Conservation (phyloP, 306 rosid species). For the Datisca glomerata region DNA sequence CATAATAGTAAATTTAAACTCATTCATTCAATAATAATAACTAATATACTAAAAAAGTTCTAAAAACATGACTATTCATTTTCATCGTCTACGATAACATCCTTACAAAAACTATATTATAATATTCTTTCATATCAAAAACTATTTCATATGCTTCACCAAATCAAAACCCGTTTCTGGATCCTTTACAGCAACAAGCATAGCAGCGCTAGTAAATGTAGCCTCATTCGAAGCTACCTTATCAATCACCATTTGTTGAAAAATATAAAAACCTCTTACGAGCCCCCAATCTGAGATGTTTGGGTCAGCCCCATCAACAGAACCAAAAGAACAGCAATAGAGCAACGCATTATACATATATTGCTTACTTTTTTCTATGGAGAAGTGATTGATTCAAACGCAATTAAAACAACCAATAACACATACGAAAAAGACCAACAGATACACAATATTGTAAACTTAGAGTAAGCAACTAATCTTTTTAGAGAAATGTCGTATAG, state of each 20-base stretch:
- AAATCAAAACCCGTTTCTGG: slow-evolving; percentile 79
- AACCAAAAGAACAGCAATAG: slow-evolving; percentile 38
- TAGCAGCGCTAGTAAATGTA: slow-evolving; percentile 68
- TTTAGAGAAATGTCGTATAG: no score
- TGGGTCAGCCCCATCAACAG: slow-evolving; percentile 8
- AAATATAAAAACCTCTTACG: slow-evolving; percentile 66
- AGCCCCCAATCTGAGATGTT: slow-evolving; percentile 16
- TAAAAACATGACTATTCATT: no score
- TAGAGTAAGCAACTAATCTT: no score
- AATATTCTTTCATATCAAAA: no score
- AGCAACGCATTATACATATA: slow-evolving; percentile 38
- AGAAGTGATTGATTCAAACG: background rate
- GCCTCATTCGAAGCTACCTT: slow-evolving; percentile 61
- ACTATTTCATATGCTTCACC: slow-evolving; percentile 67
- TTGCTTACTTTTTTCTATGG: slow-evolving; percentile 7
- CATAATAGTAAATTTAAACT: no score
- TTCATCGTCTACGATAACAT: no score
- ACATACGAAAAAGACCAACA: no score
- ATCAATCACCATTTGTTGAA: slow-evolving; percentile 51
- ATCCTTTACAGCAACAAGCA: slow-evolving; percentile 59
- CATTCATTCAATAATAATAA: no score
- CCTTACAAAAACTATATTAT: no score
- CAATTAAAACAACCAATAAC: no score
- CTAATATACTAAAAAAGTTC: no score
- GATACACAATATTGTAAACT: no score